A percentile compares a stretch with the other conserved stretches of the same genome.
phyloP scores from a whole-genome alignment of 1,284 basidiomycete genomes.

The Pisolithus thermaeus region DNA sequence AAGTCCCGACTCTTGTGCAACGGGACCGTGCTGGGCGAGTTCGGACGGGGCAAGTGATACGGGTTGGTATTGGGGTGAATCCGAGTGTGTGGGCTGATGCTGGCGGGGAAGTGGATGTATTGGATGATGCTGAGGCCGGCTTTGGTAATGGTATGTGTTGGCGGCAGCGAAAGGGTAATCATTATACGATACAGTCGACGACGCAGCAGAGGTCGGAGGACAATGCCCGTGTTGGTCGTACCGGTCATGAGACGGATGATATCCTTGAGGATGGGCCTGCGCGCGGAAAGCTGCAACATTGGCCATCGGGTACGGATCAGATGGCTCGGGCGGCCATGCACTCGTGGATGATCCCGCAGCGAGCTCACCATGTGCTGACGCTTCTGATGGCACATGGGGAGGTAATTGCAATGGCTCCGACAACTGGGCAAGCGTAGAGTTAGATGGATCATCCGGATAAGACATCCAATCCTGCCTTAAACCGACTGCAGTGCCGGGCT shows the following conservation, averaged over 20 bases:
- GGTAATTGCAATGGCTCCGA: neutral
- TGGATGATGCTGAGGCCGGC: neutral
- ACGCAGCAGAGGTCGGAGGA: neutral
- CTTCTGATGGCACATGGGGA: neutral
- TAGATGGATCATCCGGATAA: neutral
- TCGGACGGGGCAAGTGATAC: constrained; percentile 27
- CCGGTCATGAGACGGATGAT: neutral
- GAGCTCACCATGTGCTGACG: neutral
- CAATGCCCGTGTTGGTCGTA: neutral
- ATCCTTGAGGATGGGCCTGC: neutral
- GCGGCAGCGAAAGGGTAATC: constrained; percentile 11
- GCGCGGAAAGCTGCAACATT: neutral
- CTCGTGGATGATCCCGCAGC: neutral
- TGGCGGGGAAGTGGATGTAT: no score
- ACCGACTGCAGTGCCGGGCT: neutral
- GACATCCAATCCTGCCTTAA: neutral
- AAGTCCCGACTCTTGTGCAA: constrained; percentile 46
- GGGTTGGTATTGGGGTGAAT: neutral
- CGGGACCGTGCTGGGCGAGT: constrained; percentile 46
- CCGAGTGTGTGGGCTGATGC: constrained; percentile 1
- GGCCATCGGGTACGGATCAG: neutral
- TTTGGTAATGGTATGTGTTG: neutral
- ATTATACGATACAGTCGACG: constrained; percentile 1
- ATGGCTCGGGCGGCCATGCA: neutral
- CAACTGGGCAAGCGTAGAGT: neutral